Conservation (phyloP, 2,329 filamentous ascomycete genomes). For the Nannizziopsis barbatae region DNA sequence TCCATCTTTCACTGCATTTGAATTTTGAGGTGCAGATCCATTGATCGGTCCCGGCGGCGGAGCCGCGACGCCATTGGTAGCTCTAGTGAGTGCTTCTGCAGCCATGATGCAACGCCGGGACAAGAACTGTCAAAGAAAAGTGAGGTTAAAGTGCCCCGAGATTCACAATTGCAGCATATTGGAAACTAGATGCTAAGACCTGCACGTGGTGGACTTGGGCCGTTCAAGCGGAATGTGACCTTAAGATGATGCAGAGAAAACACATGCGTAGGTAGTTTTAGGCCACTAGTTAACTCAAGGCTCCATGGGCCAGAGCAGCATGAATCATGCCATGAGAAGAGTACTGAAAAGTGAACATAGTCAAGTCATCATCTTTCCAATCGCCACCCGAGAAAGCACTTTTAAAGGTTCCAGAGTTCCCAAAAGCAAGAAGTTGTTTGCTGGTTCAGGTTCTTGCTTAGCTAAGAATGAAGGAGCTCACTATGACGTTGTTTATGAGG, state of each 20-base stretch:
- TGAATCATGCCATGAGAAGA: too few relatives aligned
- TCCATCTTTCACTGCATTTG: not conserved
- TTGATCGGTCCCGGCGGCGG: not conserved
- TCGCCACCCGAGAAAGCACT: too few relatives aligned
- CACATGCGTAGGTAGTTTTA: too few relatives aligned
- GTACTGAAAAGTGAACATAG: too few relatives aligned
- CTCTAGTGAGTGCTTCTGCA: slow-evolving; percentile 1
- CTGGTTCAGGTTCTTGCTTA: too few relatives aligned
- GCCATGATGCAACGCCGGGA: not conserved
- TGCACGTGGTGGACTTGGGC: not conserved
- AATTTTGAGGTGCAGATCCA: not conserved
- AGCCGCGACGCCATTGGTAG: slow-evolving; percentile 5
- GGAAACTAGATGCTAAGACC: not conserved
- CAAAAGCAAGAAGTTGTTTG: too few relatives aligned
- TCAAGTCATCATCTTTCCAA: too few relatives aligned
- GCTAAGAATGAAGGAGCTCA: too few relatives aligned
- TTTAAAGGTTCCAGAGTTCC: too few relatives aligned
- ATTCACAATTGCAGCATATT: not conserved
- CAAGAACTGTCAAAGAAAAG: not conserved
- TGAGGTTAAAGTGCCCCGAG: not conserved
- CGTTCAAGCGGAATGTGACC: not conserved
- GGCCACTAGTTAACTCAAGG: too few relatives aligned
- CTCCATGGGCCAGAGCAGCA: not conserved
- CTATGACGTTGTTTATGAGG: too few relatives aligned
- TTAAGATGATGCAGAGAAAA: not conserved